Base-by-base conservation (phyloP, 2,329 filamentous ascomycete genomes). In the Ploettnerulaceae sp. region DNA sequence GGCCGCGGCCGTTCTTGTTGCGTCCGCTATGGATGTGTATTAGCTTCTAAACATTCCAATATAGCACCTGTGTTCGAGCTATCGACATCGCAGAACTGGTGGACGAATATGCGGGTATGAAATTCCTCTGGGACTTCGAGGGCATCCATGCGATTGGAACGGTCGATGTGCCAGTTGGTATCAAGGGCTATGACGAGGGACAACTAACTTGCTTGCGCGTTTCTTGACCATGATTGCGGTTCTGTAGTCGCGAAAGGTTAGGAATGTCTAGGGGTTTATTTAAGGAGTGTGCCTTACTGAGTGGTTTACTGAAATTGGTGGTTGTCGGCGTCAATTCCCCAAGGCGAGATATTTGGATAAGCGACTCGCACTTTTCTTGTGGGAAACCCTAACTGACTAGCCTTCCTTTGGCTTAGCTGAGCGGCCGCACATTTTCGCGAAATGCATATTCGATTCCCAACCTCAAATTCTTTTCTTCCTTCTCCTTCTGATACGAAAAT, bases 1-100 rank as follows among this genome's bases (percentile, higher is more conserved):
- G 91, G 79, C 93, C 93, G 74, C 93, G 89, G 74, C 93, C 91
- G 77, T 95, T 95, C 89, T 96, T 96, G 87, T 97, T 96, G 73
- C 91, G 89, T 74, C 91, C 91, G 81, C 87, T 94, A 71, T 57
- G 62, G 36, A 32, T 8, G 7, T 11, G 41, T 25, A 17, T 49
- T 31, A 47, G 45, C 28, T n/a, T 4, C 26, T 8, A 29, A n/a
- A 29, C 14, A 11, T n/a, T 8, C 4, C 9, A 29, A 29, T 3
- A 29, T 29, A n/a, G n/a, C n/a, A n/a, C n/a, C n/a, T n/a, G n/a
- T n/a, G n/a, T n/a, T n/a, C n/a, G n/a, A n/a, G n/a, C n/a, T n/a
- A n/a, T n/a, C n/a, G n/a, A n/a, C n/a, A n/a, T n/a, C n/a, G n/a
- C n/a, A n/a, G n/a, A n/a, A n/a, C n/a, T n/a, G n/a, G n/a, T n/a